Conservation (phyloP, 2,329 filamentous ascomycete species). For the Endocalyx cinctus region DNA sequence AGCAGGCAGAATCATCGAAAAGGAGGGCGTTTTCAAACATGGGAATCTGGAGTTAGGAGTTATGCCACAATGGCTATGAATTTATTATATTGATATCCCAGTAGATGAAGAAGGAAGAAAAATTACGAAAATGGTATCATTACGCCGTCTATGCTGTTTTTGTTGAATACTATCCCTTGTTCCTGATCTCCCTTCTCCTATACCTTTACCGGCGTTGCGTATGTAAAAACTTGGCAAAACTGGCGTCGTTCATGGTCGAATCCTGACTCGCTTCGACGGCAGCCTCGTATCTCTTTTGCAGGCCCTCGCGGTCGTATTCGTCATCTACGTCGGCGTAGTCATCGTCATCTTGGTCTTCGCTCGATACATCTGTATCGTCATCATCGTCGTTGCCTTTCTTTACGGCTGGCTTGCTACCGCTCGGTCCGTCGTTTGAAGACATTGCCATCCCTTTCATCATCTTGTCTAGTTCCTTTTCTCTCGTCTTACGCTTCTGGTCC, state of each 20-base stretch:
- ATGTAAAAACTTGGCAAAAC: constrained; percentile 58
- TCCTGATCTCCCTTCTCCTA: background rate
- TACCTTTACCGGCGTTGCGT: constrained; percentile 30
- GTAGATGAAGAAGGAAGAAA: constrained; percentile 2
- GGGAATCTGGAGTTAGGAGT: constrained; percentile 3
- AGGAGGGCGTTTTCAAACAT: too few relatives aligned
- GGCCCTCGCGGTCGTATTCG: constrained; percentile 58
- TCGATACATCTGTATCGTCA: constrained; percentile 43
- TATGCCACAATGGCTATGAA: too few relatives aligned
- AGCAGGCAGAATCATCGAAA: too few relatives aligned
- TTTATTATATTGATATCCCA: too few relatives aligned
- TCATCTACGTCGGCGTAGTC: constrained; percentile 55
- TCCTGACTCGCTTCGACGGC: constrained; percentile 60
- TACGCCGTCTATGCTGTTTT: constrained; percentile 13
- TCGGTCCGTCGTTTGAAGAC: constrained; percentile 21
- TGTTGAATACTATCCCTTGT: background rate
- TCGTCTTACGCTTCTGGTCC: constrained; percentile 58
- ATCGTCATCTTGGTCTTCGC: constrained; percentile 51
- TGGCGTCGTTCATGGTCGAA: constrained; percentile 49
- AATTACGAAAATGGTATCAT: constrained; percentile 21
- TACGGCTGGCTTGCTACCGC: constrained; percentile 23
- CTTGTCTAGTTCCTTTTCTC: constrained; percentile 80
- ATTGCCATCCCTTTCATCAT: constrained; percentile 89
- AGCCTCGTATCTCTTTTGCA: constrained; percentile 72
- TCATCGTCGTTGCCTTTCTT: constrained; percentile 36